A percentile compares a stretch with the other conserved stretches of the same genome.
Conservation (phyloP, 2,329 filamentous ascomycete genomes). For the Pseudovirgaria hyperparasitica region DNA sequence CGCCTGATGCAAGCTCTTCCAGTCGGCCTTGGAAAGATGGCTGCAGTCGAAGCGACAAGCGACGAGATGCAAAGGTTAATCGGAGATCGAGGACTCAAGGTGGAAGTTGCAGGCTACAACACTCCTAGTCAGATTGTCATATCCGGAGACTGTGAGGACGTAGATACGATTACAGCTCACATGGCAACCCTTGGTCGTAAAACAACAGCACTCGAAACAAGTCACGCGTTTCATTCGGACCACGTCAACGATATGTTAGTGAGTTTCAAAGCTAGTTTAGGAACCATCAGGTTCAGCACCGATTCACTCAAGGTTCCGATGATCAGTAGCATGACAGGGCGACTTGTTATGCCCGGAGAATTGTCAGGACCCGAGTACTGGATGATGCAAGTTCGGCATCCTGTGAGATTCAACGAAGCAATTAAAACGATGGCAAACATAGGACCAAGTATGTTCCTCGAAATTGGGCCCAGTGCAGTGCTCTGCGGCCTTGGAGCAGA, state of each 20-base stretch:
- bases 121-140: constrained; percentile 25
- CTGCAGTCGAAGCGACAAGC: constrained; percentile 8
- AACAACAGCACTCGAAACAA: constrained; percentile 23
- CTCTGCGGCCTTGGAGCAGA: constrained; percentile 18
- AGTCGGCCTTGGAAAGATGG: constrained; percentile 11
- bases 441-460: constrained; percentile 26
- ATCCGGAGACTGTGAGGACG: constrained; percentile 26
- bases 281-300: constrained; percentile 9
- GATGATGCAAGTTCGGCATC: constrained; percentile 13
- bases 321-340: constrained; percentile 31
- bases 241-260: constrained; percentile 27
- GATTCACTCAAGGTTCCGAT: constrained; percentile 20
- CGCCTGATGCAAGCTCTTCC: constrained; percentile 3
- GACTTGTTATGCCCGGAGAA: constrained; percentile 27
- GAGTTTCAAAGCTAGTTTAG: constrained; percentile 19
- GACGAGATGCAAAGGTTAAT: background rate
- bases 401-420: constrained; percentile 17
- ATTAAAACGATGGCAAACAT: constrained; percentile 20
- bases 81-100: background rate
- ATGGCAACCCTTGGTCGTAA: constrained; percentile 24
- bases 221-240: constrained; percentile 32
- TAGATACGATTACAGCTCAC: constrained; percentile 15
- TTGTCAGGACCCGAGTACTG: constrained; percentile 19
- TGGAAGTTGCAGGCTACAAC: constrained; percentile 16
- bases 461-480: constrained; percentile 36